These are phyloP conservation scores for Erythrobasidium hasegawianum DNA, from an alignment of 1,284 basidiomycete species.

Conservation along the genomic window DNA sequence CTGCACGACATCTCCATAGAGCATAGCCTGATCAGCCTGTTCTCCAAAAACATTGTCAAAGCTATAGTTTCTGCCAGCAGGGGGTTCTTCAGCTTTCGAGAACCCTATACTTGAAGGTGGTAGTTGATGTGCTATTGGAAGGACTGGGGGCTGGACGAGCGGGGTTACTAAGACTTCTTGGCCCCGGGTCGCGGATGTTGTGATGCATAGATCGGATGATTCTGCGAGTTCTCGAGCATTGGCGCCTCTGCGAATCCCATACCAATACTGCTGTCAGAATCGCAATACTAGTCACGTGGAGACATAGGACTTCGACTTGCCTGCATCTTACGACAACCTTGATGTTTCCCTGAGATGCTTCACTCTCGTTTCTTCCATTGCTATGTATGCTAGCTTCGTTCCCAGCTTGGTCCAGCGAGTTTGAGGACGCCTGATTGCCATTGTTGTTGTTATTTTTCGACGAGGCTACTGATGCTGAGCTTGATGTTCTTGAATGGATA, in stretches of 20 bases:
- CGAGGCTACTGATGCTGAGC: not conserved
- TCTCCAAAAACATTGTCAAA: conserved; percentile 94
- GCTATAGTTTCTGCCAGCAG: conserved; percentile 71
- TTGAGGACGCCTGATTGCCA: no score
- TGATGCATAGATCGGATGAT: conserved; percentile 27
- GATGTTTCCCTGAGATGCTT: conserved; percentile 58
- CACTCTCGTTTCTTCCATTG: not conserved
- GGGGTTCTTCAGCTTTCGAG: conserved; percentile 36
- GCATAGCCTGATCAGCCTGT: conserved; percentile 90
- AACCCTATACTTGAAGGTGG: conserved; percentile 52
- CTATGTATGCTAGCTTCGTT: not conserved
- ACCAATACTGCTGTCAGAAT: no score
- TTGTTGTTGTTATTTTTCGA: not conserved
- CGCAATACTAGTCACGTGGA: no score
- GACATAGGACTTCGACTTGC: no score
- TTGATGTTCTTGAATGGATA: not conserved
- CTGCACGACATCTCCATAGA: conserved; percentile 89
- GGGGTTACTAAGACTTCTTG: conserved; percentile 68
- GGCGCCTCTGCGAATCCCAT: conserved; percentile 12
- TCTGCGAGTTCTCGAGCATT: conserved; percentile 24
- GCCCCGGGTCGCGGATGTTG: conserved; percentile 54
- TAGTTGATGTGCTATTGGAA: conserved; percentile 61
- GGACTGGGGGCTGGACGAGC: conserved; percentile 59
- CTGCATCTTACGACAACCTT: conserved; percentile 85
- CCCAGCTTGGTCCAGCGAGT: not conserved